A percentile compares a stretch with the other conserved stretches of the same genome.
Evolutionary conservation across 768 basidiomycete species (phyloP).

Genomic region (Pilatotrama ljubarskyi): DNA sequence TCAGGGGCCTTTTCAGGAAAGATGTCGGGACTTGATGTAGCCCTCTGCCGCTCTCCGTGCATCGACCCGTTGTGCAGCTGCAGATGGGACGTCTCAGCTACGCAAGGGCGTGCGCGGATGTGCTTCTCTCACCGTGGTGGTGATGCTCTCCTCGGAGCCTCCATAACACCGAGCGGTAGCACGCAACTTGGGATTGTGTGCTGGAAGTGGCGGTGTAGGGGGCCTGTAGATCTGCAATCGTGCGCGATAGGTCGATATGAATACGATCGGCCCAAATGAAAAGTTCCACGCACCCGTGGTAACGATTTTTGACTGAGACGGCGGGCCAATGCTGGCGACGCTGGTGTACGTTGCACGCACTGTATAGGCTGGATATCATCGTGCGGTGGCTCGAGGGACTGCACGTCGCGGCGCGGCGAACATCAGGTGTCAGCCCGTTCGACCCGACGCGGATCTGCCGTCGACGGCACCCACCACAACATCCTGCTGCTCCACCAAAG

Average conservation of each 20-base stretch:
- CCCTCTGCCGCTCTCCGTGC: constrained; percentile 5
- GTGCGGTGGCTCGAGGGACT: constrained; percentile 7
- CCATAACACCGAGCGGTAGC: constrained; percentile 4
- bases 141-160: constrained; percentile 14
- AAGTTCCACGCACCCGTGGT: constrained; percentile 18
- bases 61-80: constrained; percentile 10
- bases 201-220: constrained; percentile 34
- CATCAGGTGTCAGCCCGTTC: constrained; percentile 7
- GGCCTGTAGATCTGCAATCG: constrained; percentile 32
- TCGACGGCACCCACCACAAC: background rate
- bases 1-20: constrained; percentile 3
- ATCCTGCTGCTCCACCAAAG: constrained; percentile 7
- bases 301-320: constrained; percentile 21
- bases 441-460: constrained; percentile 5
- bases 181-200: constrained; percentile 18
- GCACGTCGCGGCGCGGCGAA: constrained; percentile 14
- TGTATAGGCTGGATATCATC: background rate
- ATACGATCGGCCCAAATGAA: constrained; percentile 10
- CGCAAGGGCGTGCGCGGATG: background rate
- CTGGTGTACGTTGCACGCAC: constrained; percentile 4
- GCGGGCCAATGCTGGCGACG: constrained; percentile 3
- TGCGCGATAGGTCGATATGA: constrained; percentile 4
- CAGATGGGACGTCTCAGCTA: background rate
- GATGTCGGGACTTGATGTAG: background rate
- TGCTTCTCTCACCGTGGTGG: constrained; percentile 1